These are phyloP conservation scores for Yamadazyma akitaensis DNA, from an alignment of 805 yeast species.

Conservation along the genomic window DNA sequence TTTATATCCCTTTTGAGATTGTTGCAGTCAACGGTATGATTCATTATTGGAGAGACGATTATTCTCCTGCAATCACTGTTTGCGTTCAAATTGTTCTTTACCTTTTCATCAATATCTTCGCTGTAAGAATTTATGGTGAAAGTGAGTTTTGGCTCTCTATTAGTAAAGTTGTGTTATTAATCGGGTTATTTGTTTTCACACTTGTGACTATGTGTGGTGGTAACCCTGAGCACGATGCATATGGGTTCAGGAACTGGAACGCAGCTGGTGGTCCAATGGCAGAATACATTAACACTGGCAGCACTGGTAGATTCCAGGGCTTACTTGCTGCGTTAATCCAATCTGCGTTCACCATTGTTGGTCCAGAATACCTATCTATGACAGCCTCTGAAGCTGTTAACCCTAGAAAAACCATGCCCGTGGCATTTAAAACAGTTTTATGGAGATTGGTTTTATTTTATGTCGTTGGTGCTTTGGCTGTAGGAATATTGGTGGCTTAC, in stretches of 20 bases:
- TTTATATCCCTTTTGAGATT: slow-evolving; percentile 47
- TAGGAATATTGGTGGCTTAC: slow-evolving; percentile 24
- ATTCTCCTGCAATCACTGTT: slow-evolving; percentile 47
- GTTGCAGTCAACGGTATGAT: slow-evolving; percentile 52
- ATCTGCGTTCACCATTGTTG: slow-evolving; percentile 41
- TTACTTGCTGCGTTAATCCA: slow-evolving; percentile 35
- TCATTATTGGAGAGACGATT: slow-evolving; percentile 50
- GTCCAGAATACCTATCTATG: slow-evolving; percentile 45
- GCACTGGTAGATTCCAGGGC: slow-evolving; percentile 40
- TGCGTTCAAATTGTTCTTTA: slow-evolving; percentile 40
- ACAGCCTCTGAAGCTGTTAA: slow-evolving; percentile 50
- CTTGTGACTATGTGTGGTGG: slow-evolving; percentile 38
- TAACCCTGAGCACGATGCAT: slow-evolving; percentile 31
- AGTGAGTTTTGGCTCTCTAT: slow-evolving; percentile 46
- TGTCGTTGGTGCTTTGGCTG: slow-evolving; percentile 16
- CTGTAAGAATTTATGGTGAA: slow-evolving; percentile 50
- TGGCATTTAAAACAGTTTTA: slow-evolving; percentile 55
- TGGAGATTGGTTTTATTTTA: slow-evolving; percentile 39
- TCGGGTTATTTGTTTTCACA: slow-evolving; percentile 36
- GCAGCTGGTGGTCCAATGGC: slow-evolving; percentile 38
- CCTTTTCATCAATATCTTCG: slow-evolving; percentile 41
- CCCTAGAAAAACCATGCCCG: slow-evolving; percentile 57
- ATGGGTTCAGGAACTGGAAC: slow-evolving; percentile 34
- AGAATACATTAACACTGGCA: slow-evolving; percentile 34
- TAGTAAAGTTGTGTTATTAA: slow-evolving; percentile 34